Evolutionary conservation across 352 stramenopile genomes (phyloP).

Genomic region (Globisporangium okanoganense): DNA sequence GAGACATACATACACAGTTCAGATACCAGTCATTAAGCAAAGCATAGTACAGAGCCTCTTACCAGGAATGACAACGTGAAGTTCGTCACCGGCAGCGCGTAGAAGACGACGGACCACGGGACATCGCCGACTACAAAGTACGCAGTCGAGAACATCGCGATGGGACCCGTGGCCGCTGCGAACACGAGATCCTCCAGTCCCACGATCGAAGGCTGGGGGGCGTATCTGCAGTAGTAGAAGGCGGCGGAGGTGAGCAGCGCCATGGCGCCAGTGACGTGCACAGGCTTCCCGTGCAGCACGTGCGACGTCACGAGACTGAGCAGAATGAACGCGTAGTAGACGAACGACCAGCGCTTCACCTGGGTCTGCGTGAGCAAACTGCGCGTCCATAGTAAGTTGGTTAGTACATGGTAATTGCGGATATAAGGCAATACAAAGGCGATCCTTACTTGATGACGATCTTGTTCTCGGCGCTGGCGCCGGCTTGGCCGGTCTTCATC

Average conservation of each 20-base stretch:
- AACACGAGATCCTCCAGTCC: conserved; percentile 53
- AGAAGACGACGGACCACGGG: conserved; percentile 36
- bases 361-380: conserved; percentile 73
- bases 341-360: conserved; percentile 62
- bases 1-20: not conserved
- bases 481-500: conserved; percentile 22
- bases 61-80: conserved; percentile 55
- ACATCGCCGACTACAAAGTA: conserved; percentile 45
- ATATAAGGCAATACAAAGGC: no score
- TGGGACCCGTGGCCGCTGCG: conserved; percentile 38
- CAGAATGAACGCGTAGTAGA: conserved; percentile 51
- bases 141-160: conserved; percentile 52
- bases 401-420: not conserved
- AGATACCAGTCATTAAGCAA: not conserved
- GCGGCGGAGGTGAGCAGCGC: conserved; percentile 28
- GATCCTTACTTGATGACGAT: conserved; percentile 72
- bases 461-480: conserved; percentile 27
- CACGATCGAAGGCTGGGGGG: conserved; percentile 30
- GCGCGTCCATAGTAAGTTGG: not conserved
- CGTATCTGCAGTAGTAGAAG: conserved; percentile 55
- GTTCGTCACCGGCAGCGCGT: conserved; percentile 58
- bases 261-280: conserved; percentile 25
- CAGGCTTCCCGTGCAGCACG: conserved; percentile 34
- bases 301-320: conserved; percentile 31
- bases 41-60: not conserved